phyloP scores from a whole-genome alignment of 345 rosid genomes.

The Heritiera fomes region DNA sequence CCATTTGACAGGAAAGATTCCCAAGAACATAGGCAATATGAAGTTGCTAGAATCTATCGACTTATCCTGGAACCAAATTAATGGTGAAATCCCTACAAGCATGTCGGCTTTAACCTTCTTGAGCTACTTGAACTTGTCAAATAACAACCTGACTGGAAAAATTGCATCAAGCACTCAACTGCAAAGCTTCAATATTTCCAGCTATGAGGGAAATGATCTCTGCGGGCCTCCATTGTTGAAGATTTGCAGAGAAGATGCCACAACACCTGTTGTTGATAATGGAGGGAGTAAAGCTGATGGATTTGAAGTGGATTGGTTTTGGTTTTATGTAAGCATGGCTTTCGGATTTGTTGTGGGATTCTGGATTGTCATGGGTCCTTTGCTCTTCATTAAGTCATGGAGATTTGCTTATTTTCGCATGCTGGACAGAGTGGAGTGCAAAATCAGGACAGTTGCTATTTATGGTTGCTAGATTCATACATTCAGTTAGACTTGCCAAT shows the following conservation, averaged over 20 bases:
- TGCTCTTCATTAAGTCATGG: slow-evolving; percentile 12
- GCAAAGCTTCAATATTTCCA: background rate
- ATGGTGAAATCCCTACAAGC: background rate
- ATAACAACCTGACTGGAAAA: slow-evolving; percentile 19
- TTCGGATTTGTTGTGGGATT: slow-evolving; percentile 15
- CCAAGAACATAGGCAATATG: slow-evolving; percentile 23
- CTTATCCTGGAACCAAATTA: slow-evolving; percentile 14
- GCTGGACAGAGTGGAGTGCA: background rate
- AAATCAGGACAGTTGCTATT: background rate
- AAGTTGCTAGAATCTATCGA: slow-evolving; percentile 20
- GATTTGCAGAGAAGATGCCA: too few relatives aligned
- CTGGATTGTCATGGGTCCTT: slow-evolving; percentile 13
- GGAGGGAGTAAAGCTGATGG: too few relatives aligned
- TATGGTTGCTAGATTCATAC: background rate
- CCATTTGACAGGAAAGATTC: slow-evolving; percentile 15
- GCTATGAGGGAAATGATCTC: too few relatives aligned
- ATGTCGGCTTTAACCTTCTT: background rate
- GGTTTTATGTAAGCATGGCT: background rate
- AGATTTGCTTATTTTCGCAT: background rate
- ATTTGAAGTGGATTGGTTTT: too few relatives aligned
- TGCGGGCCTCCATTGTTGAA: too few relatives aligned
- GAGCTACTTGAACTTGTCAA: slow-evolving; percentile 25
- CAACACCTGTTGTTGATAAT: too few relatives aligned
- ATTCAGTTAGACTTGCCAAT: too few relatives aligned
- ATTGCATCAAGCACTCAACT: slow-evolving; percentile 24